Conservation (phyloP, 331 rosid genomes). For the Spiraea crenata region DNA sequence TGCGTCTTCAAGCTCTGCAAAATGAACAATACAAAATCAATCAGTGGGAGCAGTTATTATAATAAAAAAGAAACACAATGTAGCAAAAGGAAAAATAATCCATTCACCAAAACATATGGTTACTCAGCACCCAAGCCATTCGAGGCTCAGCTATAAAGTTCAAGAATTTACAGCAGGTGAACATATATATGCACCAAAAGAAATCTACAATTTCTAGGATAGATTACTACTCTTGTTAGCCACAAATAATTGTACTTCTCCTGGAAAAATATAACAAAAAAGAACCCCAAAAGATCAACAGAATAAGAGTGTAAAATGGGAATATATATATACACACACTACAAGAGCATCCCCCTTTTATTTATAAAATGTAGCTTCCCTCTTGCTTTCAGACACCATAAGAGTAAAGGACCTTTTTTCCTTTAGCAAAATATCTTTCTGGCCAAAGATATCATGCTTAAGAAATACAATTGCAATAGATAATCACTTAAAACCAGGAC, state of each 20-base stretch:
- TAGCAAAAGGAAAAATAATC: neutral
- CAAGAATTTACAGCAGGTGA: no score
- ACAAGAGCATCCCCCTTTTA: no score
- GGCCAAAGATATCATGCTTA: neutral
- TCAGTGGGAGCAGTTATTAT: constrained; percentile 12
- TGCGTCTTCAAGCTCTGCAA: constrained; percentile 80
- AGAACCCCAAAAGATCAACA: no score
- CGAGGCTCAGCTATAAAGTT: neutral
- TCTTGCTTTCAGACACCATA: neutral
- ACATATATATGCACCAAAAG: no score
- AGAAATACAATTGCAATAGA: neutral
- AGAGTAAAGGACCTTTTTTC: constrained; percentile 2
- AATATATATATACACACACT: no score
- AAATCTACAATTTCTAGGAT: no score
- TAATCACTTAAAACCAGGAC: neutral
- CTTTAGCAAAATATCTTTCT: neutral
- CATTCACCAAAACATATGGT: neutral
- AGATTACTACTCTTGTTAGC: no score
- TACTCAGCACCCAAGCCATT: neutral
- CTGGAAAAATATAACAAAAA: no score
- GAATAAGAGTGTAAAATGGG: no score
- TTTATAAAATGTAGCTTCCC: neutral
- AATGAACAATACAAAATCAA: constrained; percentile 24
- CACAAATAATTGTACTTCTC: no score
- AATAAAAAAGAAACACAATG: neutral